A percentile compares a stretch with the other conserved stretches of the same genome.
Evolutionary conservation across 257 asterid genomes (phyloP).

Genomic region (Scutellaria galericulata): DNA sequence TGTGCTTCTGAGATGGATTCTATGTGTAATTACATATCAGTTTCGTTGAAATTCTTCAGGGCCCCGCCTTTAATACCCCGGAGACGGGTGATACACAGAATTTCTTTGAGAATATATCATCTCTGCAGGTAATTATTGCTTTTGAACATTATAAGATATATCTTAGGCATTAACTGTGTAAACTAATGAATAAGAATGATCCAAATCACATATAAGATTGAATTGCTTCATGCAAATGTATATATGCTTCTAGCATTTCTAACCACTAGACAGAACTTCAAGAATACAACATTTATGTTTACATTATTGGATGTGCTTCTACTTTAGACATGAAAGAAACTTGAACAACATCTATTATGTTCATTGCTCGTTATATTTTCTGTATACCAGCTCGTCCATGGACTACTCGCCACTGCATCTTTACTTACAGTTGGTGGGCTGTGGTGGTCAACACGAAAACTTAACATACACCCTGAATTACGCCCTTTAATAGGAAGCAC

Average conservation of each 20-base stretch:
- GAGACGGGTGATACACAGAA: slow-evolving; percentile 72
- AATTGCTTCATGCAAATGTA: neutral
- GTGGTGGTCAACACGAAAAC: slow-evolving; percentile 69
- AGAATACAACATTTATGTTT: no score
- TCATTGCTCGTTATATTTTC: slow-evolving; percentile 31
- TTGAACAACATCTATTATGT: neutral
- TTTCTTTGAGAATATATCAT: slow-evolving; percentile 74
- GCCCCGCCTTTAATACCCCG: slow-evolving; percentile 69
- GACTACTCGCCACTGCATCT: slow-evolving; percentile 75
- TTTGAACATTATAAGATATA: slow-evolving; percentile 3
- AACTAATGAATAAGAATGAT: neutral
- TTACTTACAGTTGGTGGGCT: slow-evolving; percentile 65
- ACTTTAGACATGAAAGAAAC: slow-evolving; percentile 4
- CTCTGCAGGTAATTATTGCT: slow-evolving; percentile 60
- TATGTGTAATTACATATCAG: slow-evolving; percentile 24
- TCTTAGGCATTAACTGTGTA: slow-evolving; percentile 19
- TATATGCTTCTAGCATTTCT: neutral
- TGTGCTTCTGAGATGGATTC: neutral
- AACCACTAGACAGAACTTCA: neutral
- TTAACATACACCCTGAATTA: slow-evolving; percentile 72
- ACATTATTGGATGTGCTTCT: neutral
- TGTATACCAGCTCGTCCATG: slow-evolving; percentile 66
- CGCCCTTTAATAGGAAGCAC: slow-evolving; percentile 63
- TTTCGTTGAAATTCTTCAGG: slow-evolving; percentile 49
- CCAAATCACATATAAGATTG: no score